These are phyloP conservation scores for Castanopsis chinensis DNA, from an alignment of 306 rosid genomes.

Conservation along the genomic window DNA sequence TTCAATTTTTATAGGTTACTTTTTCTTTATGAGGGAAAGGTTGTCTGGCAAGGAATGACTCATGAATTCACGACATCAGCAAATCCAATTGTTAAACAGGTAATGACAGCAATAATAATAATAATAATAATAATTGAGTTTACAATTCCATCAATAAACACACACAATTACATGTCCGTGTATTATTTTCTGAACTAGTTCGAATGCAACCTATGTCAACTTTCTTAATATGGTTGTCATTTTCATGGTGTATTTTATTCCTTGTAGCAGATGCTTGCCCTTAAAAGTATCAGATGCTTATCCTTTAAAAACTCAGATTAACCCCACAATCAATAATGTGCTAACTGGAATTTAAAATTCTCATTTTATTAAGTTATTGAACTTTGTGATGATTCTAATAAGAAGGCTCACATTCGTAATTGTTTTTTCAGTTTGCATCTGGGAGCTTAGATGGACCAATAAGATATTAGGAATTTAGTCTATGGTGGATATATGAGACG, in stretches of 20 bases:
- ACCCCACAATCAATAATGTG: neutral
- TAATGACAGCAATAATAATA: constrained; percentile 5
- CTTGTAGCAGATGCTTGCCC: too few relatives aligned
- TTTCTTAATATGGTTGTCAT: neutral
- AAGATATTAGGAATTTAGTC: constrained; percentile 55
- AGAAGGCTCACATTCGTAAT: neutral
- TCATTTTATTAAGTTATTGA: neutral
- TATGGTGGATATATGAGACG: constrained; percentile 1
- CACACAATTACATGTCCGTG: neutral
- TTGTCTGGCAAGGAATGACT: constrained; percentile 99
- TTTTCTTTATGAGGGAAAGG: constrained; percentile 82
- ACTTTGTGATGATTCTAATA: neutral
- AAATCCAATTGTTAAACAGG: constrained; percentile 93
- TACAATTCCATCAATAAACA: neutral
- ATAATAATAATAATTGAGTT: neutral
- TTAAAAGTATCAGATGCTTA: too few relatives aligned
- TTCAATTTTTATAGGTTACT: constrained; percentile 55
- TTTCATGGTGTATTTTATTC: neutral
- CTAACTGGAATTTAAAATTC: neutral
- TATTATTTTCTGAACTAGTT: too few relatives aligned
- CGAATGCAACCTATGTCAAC: too few relatives aligned
- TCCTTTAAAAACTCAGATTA: neutral
- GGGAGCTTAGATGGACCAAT: constrained; percentile 97
- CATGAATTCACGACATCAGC: constrained; percentile 76
- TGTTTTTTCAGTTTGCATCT: constrained; percentile 79